Conservation (phyloP, 1,139 yeast species). For the Saccharomyces hybrid region DNA sequence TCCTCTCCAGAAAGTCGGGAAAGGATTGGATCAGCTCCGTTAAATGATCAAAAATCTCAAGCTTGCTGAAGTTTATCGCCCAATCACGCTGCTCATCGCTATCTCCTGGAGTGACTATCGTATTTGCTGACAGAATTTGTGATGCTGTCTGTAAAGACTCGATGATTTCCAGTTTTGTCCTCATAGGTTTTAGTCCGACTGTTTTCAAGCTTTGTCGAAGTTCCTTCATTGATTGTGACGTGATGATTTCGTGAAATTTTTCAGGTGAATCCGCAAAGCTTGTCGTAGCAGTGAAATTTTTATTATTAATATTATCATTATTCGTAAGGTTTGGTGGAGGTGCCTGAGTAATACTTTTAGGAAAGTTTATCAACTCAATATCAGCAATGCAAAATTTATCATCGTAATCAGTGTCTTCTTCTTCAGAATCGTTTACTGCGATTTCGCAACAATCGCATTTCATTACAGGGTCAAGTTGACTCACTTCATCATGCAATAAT, state of each 20-base stretch:
- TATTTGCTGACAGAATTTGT: constrained; percentile 9
- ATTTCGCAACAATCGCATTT: constrained; percentile 3
- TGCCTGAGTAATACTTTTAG: not conserved
- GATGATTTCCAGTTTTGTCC: constrained; percentile 24
- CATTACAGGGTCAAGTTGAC: not conserved
- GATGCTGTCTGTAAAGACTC: constrained; percentile 25
- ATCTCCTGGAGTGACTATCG: constrained; percentile 5
- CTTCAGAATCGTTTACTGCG: constrained; percentile 12
- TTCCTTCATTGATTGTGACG: constrained; percentile 15
- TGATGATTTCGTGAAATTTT: constrained; percentile 4
- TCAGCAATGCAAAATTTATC: not conserved
- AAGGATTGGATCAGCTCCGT: constrained; percentile 16
- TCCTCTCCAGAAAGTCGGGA: constrained; percentile 19
- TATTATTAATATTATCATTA: not conserved
- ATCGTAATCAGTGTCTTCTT: not conserved
- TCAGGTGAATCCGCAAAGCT: constrained; percentile 3
- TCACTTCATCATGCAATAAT: not conserved
- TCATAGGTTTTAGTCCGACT: constrained; percentile 25
- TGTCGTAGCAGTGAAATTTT: not conserved
- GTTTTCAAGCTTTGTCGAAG: constrained; percentile 19
- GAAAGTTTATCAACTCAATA: not conserved
- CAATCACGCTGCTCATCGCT: not conserved
- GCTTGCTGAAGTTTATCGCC: constrained; percentile 5
- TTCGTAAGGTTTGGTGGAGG: not conserved
- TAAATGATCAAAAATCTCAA: constrained; percentile 18